phyloP scores from a whole-genome alignment of 208 protist genomes.

The Acanthamoeba triangularis region DNA sequence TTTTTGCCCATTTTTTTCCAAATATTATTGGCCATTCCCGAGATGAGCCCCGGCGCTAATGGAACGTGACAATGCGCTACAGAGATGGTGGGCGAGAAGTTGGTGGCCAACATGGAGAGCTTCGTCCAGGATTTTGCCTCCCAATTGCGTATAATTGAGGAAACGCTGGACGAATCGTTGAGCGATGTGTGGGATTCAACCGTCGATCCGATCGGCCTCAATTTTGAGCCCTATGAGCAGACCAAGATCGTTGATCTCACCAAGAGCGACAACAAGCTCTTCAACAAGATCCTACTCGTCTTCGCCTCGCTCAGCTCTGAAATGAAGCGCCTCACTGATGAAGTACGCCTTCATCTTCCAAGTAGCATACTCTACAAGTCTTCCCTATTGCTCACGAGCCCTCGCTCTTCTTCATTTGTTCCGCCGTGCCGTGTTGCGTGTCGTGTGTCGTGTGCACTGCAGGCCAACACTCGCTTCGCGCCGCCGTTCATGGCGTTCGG shows the following conservation, averaged over 20 bases:
- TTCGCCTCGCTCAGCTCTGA: conserved; percentile 82
- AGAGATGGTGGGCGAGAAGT: conserved; percentile 82
- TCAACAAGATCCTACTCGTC: conserved; percentile 89
- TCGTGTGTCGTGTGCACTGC: conserved; percentile 19
- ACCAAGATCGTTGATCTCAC: conserved; percentile 85
- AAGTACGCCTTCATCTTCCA: not conserved
- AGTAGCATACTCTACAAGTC: not conserved
- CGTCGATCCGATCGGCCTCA: conserved; percentile 83
- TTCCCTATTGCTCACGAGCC: not conserved
- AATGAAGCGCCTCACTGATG: conserved; percentile 79
- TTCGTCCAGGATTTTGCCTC: conserved; percentile 82
- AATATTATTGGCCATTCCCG: not conserved
- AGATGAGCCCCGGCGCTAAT: not conserved
- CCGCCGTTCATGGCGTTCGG: conserved; percentile 78
- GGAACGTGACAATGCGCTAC: not conserved
- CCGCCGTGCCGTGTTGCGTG: not conserved
- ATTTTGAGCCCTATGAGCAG: conserved; percentile 84
- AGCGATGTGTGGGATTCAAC: conserved; percentile 85
- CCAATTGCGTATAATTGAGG: conserved; percentile 82
- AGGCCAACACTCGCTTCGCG: conserved; percentile 77
- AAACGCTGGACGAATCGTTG: conserved; percentile 85
- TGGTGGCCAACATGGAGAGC: conserved; percentile 86
- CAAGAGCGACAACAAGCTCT: conserved; percentile 87
- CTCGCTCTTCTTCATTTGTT: not conserved
- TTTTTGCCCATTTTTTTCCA: too few relatives aligned